These are phyloP conservation scores for Pseudomonodictys pantanalensis DNA, from an alignment of 495 filamentous ascomycete genomes.

Conservation along the genomic window DNA sequence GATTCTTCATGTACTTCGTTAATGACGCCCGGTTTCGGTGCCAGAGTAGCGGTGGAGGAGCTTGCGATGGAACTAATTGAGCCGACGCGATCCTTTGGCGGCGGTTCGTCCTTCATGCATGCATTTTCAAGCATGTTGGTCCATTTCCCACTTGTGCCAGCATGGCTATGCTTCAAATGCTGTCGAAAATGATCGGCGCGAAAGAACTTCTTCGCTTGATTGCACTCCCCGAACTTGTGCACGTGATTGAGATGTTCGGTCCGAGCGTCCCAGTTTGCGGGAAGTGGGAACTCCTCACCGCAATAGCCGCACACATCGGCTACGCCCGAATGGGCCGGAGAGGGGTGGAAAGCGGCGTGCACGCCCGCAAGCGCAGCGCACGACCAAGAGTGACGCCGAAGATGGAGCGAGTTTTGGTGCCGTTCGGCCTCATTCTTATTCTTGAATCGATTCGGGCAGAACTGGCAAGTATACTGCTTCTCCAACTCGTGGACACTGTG, in stretches of 20 bases:
- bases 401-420: conserved; percentile 94
- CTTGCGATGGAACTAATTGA: conserved; percentile 28
- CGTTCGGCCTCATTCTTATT: conserved; percentile 99
- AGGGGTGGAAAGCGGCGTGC: conserved; percentile 82
- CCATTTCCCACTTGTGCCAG: conserved; percentile 96
- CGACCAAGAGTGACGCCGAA: conserved; percentile 95
- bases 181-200: conserved; percentile 97
- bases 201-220: conserved; percentile 97
- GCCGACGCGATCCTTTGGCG: conserved; percentile 36
- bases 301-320: conserved; percentile 92
- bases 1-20: conserved; percentile 35
- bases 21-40: conserved; percentile 32
- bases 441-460: conserved; percentile 94
- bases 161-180: conserved; percentile 97
- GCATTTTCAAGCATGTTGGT: conserved; percentile 96
- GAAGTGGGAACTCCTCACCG: conserved; percentile 84
- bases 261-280: conserved; percentile 77
- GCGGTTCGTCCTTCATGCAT: conserved; percentile 90
- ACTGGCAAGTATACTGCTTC: conserved; percentile 92
- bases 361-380: conserved; percentile 76
- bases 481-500: conserved; percentile 77
- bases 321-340: conserved; percentile 55
- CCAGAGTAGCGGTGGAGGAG: conserved; percentile 6
- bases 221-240: conserved; percentile 98
- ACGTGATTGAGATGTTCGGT: conserved; percentile 81